phyloP scores from a whole-genome alignment of 305 asterid species.

The Solanum hybrid region DNA sequence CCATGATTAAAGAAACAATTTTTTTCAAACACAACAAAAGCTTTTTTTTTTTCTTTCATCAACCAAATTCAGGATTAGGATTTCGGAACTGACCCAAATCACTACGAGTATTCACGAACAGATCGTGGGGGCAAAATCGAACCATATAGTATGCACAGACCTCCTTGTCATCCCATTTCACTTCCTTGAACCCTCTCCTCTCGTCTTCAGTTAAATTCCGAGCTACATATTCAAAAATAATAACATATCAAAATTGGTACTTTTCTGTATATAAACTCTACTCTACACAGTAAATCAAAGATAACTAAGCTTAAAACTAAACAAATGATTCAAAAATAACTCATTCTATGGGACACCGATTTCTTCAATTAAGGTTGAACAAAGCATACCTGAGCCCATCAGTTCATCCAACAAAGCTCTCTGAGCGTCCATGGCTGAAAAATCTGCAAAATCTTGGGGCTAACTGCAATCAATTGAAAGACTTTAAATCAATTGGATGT shows the following conservation, averaged over 20 bases:
- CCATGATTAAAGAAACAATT: background rate
- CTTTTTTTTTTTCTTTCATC: background rate
- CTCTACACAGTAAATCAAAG: background rate
- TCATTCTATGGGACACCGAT: background rate
- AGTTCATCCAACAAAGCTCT: constrained; percentile 98
- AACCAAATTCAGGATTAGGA: background rate
- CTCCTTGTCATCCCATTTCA: constrained; percentile 95
- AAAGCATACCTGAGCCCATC: constrained; percentile 76
- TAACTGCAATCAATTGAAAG: background rate
- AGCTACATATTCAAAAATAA: constrained; percentile 33
- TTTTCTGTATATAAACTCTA: background rate
- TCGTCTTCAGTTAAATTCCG: constrained; percentile 93
- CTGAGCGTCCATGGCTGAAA: constrained; percentile 77
- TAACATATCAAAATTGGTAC: background rate
- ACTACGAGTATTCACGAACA: constrained; percentile 89
- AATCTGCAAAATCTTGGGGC: background rate
- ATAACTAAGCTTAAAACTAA: background rate
- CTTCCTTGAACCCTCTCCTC: constrained; percentile 74
- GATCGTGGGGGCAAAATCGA: constrained; percentile 93
- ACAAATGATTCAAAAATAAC: constrained; percentile 11
- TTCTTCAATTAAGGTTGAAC: background rate
- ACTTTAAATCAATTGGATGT: background rate
- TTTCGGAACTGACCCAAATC: constrained; percentile 56
- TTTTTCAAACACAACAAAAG: background rate
- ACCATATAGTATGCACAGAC: constrained; percentile 85